phyloP scores from a whole-genome alignment of 495 filamentous ascomycete species.

The Penicillium fimorum region DNA sequence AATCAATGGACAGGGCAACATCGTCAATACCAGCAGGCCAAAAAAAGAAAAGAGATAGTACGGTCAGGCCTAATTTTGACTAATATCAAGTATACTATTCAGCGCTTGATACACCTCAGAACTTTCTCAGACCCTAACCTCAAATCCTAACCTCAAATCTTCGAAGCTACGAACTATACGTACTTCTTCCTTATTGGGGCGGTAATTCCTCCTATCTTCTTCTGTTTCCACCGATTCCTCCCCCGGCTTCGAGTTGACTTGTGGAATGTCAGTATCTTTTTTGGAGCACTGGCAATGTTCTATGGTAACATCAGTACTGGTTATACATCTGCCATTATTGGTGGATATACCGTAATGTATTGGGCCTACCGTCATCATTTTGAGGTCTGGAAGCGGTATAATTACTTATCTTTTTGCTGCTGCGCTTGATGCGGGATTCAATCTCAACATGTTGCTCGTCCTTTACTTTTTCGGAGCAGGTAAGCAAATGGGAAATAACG shows the following conservation, averaged over 20 bases:
- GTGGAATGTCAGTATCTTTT: slow-evolving; percentile 58
- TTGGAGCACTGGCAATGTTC: slow-evolving; percentile 33
- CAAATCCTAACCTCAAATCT: no score
- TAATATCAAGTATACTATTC: no score
- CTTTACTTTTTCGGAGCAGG: slow-evolving; percentile 55
- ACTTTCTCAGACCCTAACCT: no score
- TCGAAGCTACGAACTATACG: neutral
- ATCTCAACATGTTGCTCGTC: slow-evolving; percentile 54
- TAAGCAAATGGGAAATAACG: slow-evolving; percentile 53
- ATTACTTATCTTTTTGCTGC: slow-evolving; percentile 56
- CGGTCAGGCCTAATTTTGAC: no score
- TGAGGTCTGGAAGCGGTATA: slow-evolving; percentile 56
- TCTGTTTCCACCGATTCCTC: slow-evolving; percentile 47
- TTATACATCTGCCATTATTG: slow-evolving; percentile 54
- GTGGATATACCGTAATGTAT: slow-evolving; percentile 57
- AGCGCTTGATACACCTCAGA: no score
- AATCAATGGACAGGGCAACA: slow-evolving; percentile 53
- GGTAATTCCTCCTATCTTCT: slow-evolving; percentile 46
- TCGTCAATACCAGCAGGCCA: no score
- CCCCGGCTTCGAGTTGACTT: slow-evolving; percentile 51
- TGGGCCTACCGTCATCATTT: slow-evolving; percentile 51
- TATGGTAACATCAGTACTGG: slow-evolving; percentile 50
- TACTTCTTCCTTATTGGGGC: slow-evolving; percentile 58
- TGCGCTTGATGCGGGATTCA: slow-evolving; percentile 58
- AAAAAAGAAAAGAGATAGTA: no score